phyloP scores from a whole-genome alignment of 257 asterid species.

The Haberlea rhodopensis region DNA sequence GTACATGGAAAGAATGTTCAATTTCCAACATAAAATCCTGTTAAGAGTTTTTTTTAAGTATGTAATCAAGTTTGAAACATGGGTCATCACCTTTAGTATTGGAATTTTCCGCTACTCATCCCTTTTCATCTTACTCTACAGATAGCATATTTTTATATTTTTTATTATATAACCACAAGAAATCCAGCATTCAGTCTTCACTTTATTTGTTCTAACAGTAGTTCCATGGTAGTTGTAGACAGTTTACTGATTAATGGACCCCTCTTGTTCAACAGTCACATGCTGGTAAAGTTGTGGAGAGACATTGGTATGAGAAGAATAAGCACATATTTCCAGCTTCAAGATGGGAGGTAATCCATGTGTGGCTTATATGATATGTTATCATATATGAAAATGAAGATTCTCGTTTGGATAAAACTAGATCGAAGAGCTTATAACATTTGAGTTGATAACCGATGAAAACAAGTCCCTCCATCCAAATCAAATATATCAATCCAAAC shows the following conservation, averaged over 20 bases:
- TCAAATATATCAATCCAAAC: background rate
- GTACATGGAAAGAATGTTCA: background rate
- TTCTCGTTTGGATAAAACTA: background rate
- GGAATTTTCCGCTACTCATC: background rate
- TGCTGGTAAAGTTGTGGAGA: conserved; percentile 99
- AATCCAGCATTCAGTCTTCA: background rate
- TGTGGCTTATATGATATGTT: background rate
- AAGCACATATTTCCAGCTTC: conserved; percentile 99
- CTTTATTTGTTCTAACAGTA: background rate
- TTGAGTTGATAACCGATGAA: background rate
- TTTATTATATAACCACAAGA: too few species aligned
- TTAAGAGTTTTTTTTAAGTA: background rate
- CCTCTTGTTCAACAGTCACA: conserved; percentile 71
- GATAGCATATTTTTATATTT: background rate
- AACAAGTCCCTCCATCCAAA: background rate
- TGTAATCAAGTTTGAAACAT: background rate
- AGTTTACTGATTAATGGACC: conserved; percentile 17
- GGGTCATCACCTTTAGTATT: background rate
- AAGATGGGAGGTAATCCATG: conserved; percentile 96
- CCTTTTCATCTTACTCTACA: background rate
- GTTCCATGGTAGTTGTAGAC: background rate
- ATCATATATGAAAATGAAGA: background rate
- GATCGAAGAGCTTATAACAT: background rate
- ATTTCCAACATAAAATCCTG: background rate
- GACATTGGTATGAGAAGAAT: conserved; percentile 99